These are phyloP conservation scores for Coprinopsis marcescibilis DNA, from an alignment of 768 basidiomycete genomes.

Conservation along the genomic window DNA sequence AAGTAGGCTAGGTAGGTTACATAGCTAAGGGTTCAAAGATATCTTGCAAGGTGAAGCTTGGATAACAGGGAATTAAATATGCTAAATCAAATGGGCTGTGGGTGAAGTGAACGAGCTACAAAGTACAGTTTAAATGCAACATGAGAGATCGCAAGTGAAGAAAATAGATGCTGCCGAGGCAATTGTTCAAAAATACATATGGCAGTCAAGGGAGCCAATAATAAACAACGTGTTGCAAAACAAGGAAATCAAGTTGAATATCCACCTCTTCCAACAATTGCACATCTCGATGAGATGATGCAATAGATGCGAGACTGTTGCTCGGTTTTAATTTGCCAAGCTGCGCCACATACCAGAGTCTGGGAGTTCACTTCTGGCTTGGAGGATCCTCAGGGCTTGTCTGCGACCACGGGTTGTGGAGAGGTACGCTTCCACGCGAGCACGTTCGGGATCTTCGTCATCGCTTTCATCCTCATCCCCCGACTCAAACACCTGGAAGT, in stretches of 20 bases:
- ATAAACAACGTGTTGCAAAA: neutral
- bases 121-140: conserved; percentile 12
- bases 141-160: too few relatives aligned
- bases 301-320: too few relatives aligned
- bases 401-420: conserved; percentile 38
- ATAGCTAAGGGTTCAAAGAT: too few relatives aligned
- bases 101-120: conserved; percentile 1
- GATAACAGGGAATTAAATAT: conserved; percentile 15
- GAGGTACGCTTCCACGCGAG: conserved; percentile 3
- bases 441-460: conserved; percentile 25
- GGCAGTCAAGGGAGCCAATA: too few relatives aligned
- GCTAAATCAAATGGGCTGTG: conserved; percentile 7
- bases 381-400: conserved; percentile 62
- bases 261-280: too few relatives aligned
- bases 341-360: conserved; percentile 79
- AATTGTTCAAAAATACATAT: too few relatives aligned
- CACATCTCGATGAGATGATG: too few relatives aligned
- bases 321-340: conserved; percentile 37
- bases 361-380: conserved; percentile 63
- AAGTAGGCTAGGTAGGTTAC: neutral
- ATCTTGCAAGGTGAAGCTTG: too few relatives aligned
- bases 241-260: neutral
- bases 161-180: too few relatives aligned
- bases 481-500: conserved; percentile 48
- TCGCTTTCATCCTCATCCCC: conserved; percentile 25